Base-by-base conservation (phyloP, 208 protist species). In the Trypanosoma vivax region DNA sequence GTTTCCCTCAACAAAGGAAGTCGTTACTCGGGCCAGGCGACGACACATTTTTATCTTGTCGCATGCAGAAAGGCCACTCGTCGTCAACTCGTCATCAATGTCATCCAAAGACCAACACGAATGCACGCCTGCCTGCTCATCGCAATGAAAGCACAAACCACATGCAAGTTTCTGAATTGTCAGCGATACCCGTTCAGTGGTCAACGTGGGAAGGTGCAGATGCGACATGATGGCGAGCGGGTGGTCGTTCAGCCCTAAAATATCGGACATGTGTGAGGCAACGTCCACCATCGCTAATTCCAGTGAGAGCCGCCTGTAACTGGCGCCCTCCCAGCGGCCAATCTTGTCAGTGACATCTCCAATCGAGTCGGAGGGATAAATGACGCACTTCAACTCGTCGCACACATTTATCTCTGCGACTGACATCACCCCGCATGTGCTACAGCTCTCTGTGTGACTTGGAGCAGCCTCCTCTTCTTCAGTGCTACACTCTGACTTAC, bases 271-370 rank as follows among this genome's bases (percentile, higher is more conserved):
- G 2, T 88, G 42, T 21, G 63, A 60, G 33, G 63, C 70, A 2
- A 68, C 75, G 35, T 92, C 78, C 21, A 81, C 70, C 51, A 89
- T 82, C 23, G 85, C 85, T 19, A 89, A 57, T 58, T 92, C 80
- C n/a, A 92, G 50, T 46, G 85, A 71, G 7, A 92, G 65, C 7
- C 85, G 77, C 31, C 78, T 37, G 53, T 74, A 92, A 65, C 80
- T 88, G n/a, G 68, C 74, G n/a, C 66, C 75, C 53, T 92, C 80
- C 81, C 85, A 92, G 19, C 16, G 37, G 11, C 76, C 65, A 3
- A 92, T 61, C 51, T 86, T 84, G 29, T 79, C 74, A 11, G 68
- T 71, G 63, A 92, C 82, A 31, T 75, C 60, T 40, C 55, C 73
- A 43, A 92, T 83, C 53, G 72, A 89, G 68, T 90, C 78, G 13